Conservation (phyloP, 2,329 filamentous ascomycete genomes). For the Fusarium virguliforme region DNA sequence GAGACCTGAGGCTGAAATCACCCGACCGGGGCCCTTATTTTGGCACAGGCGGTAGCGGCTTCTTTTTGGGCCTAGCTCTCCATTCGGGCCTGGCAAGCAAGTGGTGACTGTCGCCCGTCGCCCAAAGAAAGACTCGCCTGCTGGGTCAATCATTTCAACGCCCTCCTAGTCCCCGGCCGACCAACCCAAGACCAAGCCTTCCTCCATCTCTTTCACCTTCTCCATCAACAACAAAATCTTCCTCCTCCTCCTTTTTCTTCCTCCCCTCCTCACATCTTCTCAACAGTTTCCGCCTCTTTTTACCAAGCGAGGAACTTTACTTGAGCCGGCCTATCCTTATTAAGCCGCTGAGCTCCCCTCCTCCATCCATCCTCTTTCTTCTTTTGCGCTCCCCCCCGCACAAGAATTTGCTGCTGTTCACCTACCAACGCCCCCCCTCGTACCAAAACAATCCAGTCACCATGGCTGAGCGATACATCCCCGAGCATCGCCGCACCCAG, state of each 20-base stretch:
- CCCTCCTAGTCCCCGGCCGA: constrained; percentile 46
- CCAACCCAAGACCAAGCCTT: constrained; percentile 40
- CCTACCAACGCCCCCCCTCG: constrained; percentile 45
- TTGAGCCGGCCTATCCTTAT: constrained; percentile 22
- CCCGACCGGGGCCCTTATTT: constrained; percentile 32
- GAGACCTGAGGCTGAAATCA: constrained; percentile 52
- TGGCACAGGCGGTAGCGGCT: constrained; percentile 41
- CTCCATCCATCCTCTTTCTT: constrained; percentile 16
- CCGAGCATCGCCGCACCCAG: constrained; percentile 98
- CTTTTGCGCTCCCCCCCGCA: constrained; percentile 50
- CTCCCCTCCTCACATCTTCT: constrained; percentile 34
- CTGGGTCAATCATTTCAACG: constrained; percentile 47
- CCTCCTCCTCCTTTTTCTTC: constrained; percentile 40
- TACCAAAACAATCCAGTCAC: constrained; percentile 59
- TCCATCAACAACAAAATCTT: constrained; percentile 50
- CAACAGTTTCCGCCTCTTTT: constrained; percentile 31
- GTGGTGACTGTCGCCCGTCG: constrained; percentile 28
- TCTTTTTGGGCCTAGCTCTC: constrained; percentile 45
- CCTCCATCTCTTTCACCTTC: constrained; percentile 42
- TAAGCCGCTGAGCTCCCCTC: constrained; percentile 39
- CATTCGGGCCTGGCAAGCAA: constrained; percentile 26
- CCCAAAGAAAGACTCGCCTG: constrained; percentile 43
- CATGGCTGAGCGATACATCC: constrained; percentile 99
- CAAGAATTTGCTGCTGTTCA: constrained; percentile 50
- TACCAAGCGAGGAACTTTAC: constrained; percentile 31